A percentile compares a stretch with the other conserved stretches of the same genome.
phyloP scores from a whole-genome alignment of 257 asterid genomes.

The Nicotiana tabacum region DNA sequence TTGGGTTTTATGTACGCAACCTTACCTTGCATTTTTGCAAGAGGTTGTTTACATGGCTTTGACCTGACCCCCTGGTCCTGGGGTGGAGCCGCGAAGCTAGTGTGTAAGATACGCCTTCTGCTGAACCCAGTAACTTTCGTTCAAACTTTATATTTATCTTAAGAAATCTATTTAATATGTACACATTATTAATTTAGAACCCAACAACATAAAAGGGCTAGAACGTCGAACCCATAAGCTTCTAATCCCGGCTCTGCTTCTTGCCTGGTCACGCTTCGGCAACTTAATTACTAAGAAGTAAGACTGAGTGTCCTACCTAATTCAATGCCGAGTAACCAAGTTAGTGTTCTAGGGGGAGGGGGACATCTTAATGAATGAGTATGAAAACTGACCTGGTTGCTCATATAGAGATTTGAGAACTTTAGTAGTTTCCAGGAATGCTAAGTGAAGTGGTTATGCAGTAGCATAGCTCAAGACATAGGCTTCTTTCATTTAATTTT shows the following conservation, averaged over 20 bases:
- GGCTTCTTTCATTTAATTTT: not conserved
- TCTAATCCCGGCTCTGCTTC: no score
- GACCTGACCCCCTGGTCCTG: not conserved
- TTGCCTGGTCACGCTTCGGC: no score
- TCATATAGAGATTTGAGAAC: not conserved
- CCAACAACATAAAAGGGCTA: no score
- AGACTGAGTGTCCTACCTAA: not conserved
- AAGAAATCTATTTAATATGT: no score
- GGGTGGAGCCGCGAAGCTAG: no score
- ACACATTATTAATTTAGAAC: no score
- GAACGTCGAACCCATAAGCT: no score
- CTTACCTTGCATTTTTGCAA: not conserved
- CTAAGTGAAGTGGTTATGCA: not conserved
- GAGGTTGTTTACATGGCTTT: not conserved
- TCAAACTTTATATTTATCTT: no score
- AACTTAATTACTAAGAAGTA: not conserved
- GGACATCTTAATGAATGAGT: not conserved
- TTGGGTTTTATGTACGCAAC: not conserved
- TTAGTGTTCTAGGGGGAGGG: not conserved
- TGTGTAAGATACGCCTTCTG: no score
- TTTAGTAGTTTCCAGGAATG: not conserved
- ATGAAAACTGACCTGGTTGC: not conserved
- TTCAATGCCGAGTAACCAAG: not conserved
- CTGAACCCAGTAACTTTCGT: no score
- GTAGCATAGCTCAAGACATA: not conserved